A percentile compares a stretch with the other conserved stretches of the same genome.
These are phyloP conservation scores for Calonectria montana DNA, from an alignment of 2,329 filamentous ascomycete species.

Conservation along the genomic window DNA sequence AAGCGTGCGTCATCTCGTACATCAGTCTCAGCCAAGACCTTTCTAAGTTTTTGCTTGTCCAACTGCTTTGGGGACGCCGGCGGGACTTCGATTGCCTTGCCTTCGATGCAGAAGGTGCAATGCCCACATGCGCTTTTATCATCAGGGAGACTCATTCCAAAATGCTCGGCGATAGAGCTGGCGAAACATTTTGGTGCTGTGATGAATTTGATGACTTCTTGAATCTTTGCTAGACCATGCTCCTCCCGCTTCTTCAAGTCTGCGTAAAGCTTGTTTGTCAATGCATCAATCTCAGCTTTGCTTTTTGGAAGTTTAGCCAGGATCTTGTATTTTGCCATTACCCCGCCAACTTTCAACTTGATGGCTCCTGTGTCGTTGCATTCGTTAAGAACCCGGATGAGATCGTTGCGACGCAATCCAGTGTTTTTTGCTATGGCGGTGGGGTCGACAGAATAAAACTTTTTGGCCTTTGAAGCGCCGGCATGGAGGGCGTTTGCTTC, in stretches of 20 bases:
- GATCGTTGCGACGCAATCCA: conserved; percentile 54
- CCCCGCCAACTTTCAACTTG: conserved; percentile 61
- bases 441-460: conserved; percentile 61
- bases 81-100: conserved; percentile 51
- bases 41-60: conserved; percentile 52
- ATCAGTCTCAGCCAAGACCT: conserved; percentile 56
- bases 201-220: conserved; percentile 64
- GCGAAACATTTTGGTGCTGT: conserved; percentile 65
- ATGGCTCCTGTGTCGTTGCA: conserved; percentile 63
- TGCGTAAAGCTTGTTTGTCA: conserved; percentile 60
- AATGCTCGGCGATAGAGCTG: conserved; percentile 63
- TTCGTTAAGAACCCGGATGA: conserved; percentile 66
- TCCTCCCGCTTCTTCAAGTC: conserved; percentile 64
- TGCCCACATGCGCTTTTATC: conserved; percentile 62
- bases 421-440: conserved; percentile 48
- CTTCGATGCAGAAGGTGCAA: conserved; percentile 57
- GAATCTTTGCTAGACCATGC: conserved; percentile 61
- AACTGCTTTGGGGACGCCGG: conserved; percentile 52
- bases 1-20: conserved; percentile 69
- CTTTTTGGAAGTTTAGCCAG: conserved; percentile 58
- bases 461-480: conserved; percentile 53
- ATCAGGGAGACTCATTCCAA: conserved; percentile 63
- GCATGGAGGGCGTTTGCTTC: conserved; percentile 58
- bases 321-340: conserved; percentile 66
- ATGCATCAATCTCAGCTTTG: conserved; percentile 52